phyloP scores from a whole-genome alignment of 176 grass and related monocot species.

The Cenchrus americanus region DNA sequence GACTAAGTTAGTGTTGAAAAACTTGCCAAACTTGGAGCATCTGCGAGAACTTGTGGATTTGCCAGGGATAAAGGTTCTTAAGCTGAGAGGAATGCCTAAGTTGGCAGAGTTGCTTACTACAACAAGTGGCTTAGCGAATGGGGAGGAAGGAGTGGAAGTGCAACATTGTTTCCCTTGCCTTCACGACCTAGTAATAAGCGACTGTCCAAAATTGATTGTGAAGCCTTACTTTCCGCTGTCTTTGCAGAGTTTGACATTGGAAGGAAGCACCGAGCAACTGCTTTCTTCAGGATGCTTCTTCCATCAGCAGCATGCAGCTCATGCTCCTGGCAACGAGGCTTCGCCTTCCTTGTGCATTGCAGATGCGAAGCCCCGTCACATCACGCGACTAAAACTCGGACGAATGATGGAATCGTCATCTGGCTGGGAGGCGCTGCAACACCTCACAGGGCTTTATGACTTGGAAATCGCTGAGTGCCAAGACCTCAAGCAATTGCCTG shows the following conservation, averaged over 20 bases:
- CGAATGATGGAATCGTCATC: too few species aligned
- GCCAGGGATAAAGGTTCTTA: background rate
- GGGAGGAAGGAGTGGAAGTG: too few species aligned
- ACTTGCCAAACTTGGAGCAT: background rate
- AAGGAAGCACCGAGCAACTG: background rate
- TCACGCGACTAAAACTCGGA: too few species aligned
- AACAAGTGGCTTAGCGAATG: background rate
- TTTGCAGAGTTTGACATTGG: background rate
- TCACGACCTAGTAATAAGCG: too few species aligned
- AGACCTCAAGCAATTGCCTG: background rate
- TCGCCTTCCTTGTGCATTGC: too few species aligned
- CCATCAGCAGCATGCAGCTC: background rate
- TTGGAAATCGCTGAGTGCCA: background rate
- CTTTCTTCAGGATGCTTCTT: background rate
- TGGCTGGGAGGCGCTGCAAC: background rate
- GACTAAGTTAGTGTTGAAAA: rapidly evolving
- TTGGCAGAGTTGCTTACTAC: background rate
- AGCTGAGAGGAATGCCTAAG: background rate
- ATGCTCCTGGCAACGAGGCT: background rate
- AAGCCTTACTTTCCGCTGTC: background rate
- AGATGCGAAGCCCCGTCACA: too few species aligned
- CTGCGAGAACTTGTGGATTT: background rate
- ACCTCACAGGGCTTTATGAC: background rate
- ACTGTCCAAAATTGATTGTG: background rate
- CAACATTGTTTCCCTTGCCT: background rate